A percentile compares a stretch with the other conserved stretches of the same genome.
These are phyloP conservation scores for Leccinum broughii DNA, from an alignment of 768 basidiomycete genomes.

Conservation along the genomic window DNA sequence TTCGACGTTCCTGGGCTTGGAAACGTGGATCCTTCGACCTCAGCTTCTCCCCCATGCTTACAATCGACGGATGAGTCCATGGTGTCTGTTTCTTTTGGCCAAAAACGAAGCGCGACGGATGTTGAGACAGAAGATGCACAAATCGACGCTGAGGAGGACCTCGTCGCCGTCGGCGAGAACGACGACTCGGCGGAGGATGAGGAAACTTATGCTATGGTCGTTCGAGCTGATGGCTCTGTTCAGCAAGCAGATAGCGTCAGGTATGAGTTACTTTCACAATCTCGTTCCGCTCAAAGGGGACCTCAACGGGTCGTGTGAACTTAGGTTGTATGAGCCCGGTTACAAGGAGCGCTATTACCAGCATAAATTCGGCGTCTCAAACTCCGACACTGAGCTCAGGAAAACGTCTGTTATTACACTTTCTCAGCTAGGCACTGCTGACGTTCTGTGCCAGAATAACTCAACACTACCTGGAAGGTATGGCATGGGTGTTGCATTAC, in stretches of 20 bases:
- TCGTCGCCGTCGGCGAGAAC: conserved; percentile 33
- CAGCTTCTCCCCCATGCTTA: conserved; percentile 14
- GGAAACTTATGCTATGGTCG: conserved; percentile 62
- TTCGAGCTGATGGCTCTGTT: conserved; percentile 89
- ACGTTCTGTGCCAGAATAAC: conserved; percentile 56
- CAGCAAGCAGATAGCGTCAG: conserved; percentile 92
- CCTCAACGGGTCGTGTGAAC: conserved; percentile 5
- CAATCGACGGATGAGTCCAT: conserved; percentile 24
- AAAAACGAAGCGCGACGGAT: conserved; percentile 48
- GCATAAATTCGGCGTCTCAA: conserved; percentile 84
- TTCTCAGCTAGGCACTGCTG: conserved; percentile 6
- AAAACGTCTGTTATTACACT: conserved; percentile 55
- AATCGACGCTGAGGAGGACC: conserved; percentile 28
- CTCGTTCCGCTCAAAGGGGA: neutral
- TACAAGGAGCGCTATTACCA: conserved; percentile 94
- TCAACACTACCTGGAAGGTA: conserved; percentile 85
- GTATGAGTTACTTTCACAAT: conserved; percentile 42
- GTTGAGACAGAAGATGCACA: conserved; percentile 44
- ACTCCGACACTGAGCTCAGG: conserved; percentile 69
- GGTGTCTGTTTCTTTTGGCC: conserved; percentile 23
- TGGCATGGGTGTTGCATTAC: conserved; percentile 95
- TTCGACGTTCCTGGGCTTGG: conserved; percentile 37
- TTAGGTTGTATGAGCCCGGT: conserved; percentile 92
- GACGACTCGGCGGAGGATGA: conserved; percentile 49
- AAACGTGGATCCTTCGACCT: conserved; percentile 23